A percentile compares a stretch with the other conserved stretches of the same genome.
These are phyloP conservation scores for Wolfiporia cocos DNA, from an alignment of 1,284 basidiomycete genomes.

Conservation along the genomic window DNA sequence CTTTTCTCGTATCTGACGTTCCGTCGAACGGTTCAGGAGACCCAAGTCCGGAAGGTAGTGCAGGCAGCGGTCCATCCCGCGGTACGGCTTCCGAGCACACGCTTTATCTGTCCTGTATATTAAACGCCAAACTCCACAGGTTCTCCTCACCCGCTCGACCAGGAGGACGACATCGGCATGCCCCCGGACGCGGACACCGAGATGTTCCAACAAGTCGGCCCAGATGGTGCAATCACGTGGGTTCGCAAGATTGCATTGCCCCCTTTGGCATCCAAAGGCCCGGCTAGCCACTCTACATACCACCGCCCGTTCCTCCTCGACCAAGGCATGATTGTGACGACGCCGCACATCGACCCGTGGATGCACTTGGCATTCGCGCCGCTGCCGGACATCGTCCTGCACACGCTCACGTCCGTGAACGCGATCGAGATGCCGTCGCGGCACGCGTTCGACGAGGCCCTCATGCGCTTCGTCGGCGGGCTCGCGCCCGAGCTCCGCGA, in stretches of 20 bases:
- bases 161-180: conserved; percentile 19
- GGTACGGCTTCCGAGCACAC: conserved; percentile 20
- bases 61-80: conserved; percentile 14
- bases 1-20: conserved; percentile 42
- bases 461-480: conserved; percentile 44
- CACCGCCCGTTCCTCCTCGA: conserved; percentile 25
- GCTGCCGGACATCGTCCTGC: conserved; percentile 45
- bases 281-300: background rate
- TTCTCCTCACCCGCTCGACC: conserved; percentile 22
- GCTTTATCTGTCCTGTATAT: conserved; percentile 24
- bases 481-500: conserved; percentile 52
- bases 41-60: conserved; percentile 12
- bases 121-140: conserved; percentile 24
- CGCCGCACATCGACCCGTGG: conserved; percentile 47
- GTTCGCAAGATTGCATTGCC: conserved; percentile 14
- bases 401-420: conserved; percentile 41
- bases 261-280: background rate
- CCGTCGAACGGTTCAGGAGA: conserved; percentile 13
- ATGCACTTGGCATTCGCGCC: conserved; percentile 48
- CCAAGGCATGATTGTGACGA: conserved; percentile 30
- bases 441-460: conserved; percentile 41
- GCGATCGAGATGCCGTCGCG: conserved; percentile 56
- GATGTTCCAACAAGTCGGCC: conserved; percentile 18
- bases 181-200: conserved; percentile 20
- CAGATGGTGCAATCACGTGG: conserved; percentile 25